These are phyloP conservation scores for Phytophthora syringae DNA, from an alignment of 352 stramenopile genomes.

Conservation along the genomic window DNA sequence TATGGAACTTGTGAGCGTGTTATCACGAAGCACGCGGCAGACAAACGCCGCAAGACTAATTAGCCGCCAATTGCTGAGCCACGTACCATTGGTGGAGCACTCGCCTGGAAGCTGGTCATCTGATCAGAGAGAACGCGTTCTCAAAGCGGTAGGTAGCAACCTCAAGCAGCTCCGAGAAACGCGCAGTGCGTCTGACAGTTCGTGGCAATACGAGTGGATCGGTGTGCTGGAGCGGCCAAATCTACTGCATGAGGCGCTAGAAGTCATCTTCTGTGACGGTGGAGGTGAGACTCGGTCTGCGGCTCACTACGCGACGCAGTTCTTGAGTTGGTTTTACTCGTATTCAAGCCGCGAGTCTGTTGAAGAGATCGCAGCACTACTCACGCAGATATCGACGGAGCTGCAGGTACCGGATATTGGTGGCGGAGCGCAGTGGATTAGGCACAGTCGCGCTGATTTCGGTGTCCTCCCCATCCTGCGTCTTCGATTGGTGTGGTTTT, in stretches of 20 bases:
- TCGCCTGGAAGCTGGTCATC: slow-evolving; percentile 9
- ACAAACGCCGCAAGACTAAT: slow-evolving; percentile 26
- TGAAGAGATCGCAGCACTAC: slow-evolving; percentile 25
- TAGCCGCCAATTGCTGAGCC: slow-evolving; percentile 29
- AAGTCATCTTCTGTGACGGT: slow-evolving; percentile 19
- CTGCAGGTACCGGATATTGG: slow-evolving; percentile 26
- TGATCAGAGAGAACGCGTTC: slow-evolving; percentile 16
- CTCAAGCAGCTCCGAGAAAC: slow-evolving; percentile 25
- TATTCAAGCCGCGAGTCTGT: slow-evolving; percentile 15
- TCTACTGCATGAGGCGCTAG: slow-evolving; percentile 36
- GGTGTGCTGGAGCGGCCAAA: slow-evolving; percentile 35
- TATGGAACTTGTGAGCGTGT: slow-evolving; percentile 40
- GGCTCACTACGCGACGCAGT: slow-evolving; percentile 16
- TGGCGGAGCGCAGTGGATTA: slow-evolving; percentile 44
- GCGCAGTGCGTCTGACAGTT: slow-evolving; percentile 17
- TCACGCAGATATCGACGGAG: slow-evolving; percentile 29
- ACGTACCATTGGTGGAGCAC: slow-evolving; percentile 6
- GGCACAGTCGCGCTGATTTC: slow-evolving; percentile 50
- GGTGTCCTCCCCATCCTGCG: slow-evolving; percentile 32
- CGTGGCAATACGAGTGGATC: slow-evolving; percentile 47
- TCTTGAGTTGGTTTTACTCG: slow-evolving; percentile 64
- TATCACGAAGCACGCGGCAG: slow-evolving; percentile 33
- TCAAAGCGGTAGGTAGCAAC: slow-evolving; percentile 17
- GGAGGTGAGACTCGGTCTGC: not conserved
- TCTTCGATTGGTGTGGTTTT: slow-evolving; percentile 66